Evolutionary conservation across 495 filamentous ascomycete species (phyloP), one percentile per base, ranked within the genome.

Genomic region (Hypoxylon cercidicola): DNA sequence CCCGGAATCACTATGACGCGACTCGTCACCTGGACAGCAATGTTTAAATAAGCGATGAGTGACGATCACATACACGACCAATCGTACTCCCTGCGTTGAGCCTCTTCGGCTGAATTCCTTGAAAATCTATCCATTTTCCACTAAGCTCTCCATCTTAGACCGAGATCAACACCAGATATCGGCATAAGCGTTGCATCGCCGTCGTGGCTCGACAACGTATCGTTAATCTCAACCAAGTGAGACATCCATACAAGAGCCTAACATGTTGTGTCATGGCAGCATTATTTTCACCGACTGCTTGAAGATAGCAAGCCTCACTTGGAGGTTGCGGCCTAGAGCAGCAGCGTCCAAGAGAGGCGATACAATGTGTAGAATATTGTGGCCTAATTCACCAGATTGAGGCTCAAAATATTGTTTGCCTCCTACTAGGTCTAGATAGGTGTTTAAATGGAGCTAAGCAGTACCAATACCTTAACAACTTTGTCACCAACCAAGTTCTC

Each of bases 111-210:
- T 18, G 55, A n/a, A 35, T 9, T 57, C 5, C 8, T 37, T 16
- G 32, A n/a, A 23, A 39, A 13, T n/a, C 49, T 21, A 49, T 11
- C 13, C 18, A 44, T 49, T 28, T 8, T 25, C 48, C 41, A 40
- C 34, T 10, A 8, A 32, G 30, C 30, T 11, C 10, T 32, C 30
- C 30, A 11, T 32, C 21, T 20, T 56, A 45, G 46, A 60, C 63
- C 63, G 51, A 61, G 46, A 61, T 66, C 63, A 46, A 34, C 63
- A 23, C 15, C 52, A 25, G 41, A 28, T 30, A 32, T n/a, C 47
- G 18, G 28, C 18, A 13, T 41, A 32, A 51, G 16, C 50, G 63
- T 60, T 56, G 16, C 56, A 61, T 60, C 56, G 11, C 45, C 52
- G 50, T 41, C 44, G 55, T 45, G 47, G 37, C 50, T 55, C 2